Percentiles rank a stretch among this genome's conserved stretches.
phyloP scores from a whole-genome alignment of 2,329 filamentous ascomycete species.

The Huntiella bhutanensis region DNA sequence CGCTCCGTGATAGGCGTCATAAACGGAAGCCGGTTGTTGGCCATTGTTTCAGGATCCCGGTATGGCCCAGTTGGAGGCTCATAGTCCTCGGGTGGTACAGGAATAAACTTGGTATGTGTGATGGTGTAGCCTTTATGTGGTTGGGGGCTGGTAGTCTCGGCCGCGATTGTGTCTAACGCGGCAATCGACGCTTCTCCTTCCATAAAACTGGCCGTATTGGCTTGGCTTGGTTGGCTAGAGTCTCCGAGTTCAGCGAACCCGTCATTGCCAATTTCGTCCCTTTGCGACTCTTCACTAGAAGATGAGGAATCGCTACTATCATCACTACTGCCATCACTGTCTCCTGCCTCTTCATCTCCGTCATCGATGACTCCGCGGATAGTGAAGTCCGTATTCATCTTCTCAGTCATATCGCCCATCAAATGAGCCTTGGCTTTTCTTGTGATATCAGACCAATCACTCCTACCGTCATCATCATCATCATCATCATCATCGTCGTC shows the following conservation, averaged over 20 bases:
- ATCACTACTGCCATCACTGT: slow-evolving; percentile 1
- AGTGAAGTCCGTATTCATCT: slow-evolving; percentile 28
- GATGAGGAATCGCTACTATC: neutral
- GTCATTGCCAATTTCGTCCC: slow-evolving; percentile 1
- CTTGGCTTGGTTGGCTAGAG: slow-evolving; percentile 18
- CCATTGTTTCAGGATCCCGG: slow-evolving; percentile 59
- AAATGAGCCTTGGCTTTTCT: slow-evolving; percentile 30
- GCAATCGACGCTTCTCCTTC: slow-evolving; percentile 5
- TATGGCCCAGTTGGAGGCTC: slow-evolving; percentile 61
- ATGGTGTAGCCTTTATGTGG: slow-evolving; percentile 22
- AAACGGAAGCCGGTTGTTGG: slow-evolving; percentile 84
- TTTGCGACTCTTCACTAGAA: slow-evolving; percentile 2
- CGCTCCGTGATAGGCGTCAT: slow-evolving; percentile 98
- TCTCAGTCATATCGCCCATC: slow-evolving; percentile 23
- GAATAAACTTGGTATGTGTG: slow-evolving; percentile 51
- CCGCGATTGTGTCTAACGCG: too few relatives aligned
- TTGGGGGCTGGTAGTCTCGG: neutral
- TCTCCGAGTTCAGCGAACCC: slow-evolving; percentile 23
- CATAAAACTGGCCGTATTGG: slow-evolving; percentile 5
- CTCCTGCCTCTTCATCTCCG: slow-evolving; percentile 19
- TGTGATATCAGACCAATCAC: slow-evolving; percentile 79
- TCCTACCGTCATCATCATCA: slow-evolving; percentile 38
- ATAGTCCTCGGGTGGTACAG: slow-evolving; percentile 71
- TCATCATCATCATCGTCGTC: slow-evolving; percentile 28
- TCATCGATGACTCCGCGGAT: slow-evolving; percentile 17